These are phyloP conservation scores for Verticillium dahliae DNA, from an alignment of 2,329 filamentous ascomycete species.

Conservation along the genomic window DNA sequence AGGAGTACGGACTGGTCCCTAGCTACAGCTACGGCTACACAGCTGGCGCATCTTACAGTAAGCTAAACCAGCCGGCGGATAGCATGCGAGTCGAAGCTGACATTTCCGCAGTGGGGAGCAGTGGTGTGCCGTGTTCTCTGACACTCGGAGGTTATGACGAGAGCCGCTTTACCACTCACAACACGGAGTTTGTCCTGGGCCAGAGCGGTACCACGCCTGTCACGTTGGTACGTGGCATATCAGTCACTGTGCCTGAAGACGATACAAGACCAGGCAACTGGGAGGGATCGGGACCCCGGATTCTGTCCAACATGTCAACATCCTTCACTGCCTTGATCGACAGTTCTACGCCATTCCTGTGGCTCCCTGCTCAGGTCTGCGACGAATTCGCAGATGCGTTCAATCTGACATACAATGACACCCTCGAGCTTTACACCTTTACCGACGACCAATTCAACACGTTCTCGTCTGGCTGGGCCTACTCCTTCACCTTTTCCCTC, in stretches of 20 bases:
- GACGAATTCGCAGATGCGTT: conserved; percentile 57
- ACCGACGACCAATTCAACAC: conserved; percentile 44
- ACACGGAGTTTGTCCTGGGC: conserved; percentile 51
- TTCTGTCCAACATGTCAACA: conserved; percentile 37
- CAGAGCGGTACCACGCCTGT: conserved; percentile 49
- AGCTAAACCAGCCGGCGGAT: conserved; percentile 16
- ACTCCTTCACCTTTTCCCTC: conserved; percentile 49
- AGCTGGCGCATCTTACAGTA: conserved; percentile 67
- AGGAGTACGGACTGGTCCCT: conserved; percentile 53
- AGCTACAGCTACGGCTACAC: conserved; percentile 73
- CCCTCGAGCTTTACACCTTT: conserved; percentile 58
- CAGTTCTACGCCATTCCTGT: conserved; percentile 57
- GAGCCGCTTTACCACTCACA: conserved; percentile 54
- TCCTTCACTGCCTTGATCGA: conserved; percentile 52
- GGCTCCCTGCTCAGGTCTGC: conserved; percentile 55
- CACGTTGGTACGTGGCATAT: conserved; percentile 54
- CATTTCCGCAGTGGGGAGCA: conserved; percentile 23
- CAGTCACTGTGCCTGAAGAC: conserved; percentile 26
- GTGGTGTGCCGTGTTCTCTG: conserved; percentile 46
- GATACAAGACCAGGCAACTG: conserved; percentile 28
- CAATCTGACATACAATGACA: conserved; percentile 58
- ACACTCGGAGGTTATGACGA: conserved; percentile 67
- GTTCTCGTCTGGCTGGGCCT: conserved; percentile 23
- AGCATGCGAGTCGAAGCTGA: conserved; percentile 17
- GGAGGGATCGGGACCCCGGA: conserved; percentile 24